Conservation (phyloP, 805 yeast species). For the Starmerella cellae region DNA sequence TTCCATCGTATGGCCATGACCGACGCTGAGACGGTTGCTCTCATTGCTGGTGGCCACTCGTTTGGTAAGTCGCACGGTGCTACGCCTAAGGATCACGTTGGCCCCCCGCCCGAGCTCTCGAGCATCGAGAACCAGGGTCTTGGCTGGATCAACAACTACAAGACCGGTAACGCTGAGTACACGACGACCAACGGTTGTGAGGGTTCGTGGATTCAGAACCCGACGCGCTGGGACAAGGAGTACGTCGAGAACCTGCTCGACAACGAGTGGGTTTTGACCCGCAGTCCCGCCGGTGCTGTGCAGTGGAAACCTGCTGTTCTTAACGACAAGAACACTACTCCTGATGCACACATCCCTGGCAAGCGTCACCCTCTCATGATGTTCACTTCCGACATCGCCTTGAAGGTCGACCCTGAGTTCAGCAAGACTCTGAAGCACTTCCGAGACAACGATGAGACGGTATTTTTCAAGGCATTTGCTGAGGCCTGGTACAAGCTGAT, state of each 20-base stretch:
- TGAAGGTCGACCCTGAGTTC: slow-evolving; percentile 17
- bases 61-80: slow-evolving; percentile 19
- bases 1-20: slow-evolving; percentile 18
- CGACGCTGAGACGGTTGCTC: slow-evolving; percentile 18
- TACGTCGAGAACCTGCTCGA: slow-evolving; percentile 13
- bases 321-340: slow-evolving; percentile 8
- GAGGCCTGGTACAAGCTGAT: slow-evolving; percentile 19
- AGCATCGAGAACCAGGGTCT: slow-evolving; percentile 16
- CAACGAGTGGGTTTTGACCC: slow-evolving; percentile 8
- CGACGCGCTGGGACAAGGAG: slow-evolving; percentile 10
- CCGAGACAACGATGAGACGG: slow-evolving; percentile 8
- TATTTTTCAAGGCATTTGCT: slow-evolving; percentile 16
- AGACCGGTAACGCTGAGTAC: slow-evolving; percentile 16
- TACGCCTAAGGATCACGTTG: slow-evolving; percentile 7
- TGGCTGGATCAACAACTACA: slow-evolving; percentile 16
- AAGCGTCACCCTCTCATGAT: slow-evolving; percentile 14
- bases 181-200: slow-evolving; percentile 17
- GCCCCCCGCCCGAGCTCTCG: slow-evolving; percentile 16
- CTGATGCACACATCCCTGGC: slow-evolving; percentile 15
- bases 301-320: slow-evolving; percentile 14
- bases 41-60: slow-evolving; percentile 19
- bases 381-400: slow-evolving; percentile 18
- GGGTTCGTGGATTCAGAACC: slow-evolving; percentile 17
- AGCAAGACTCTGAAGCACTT: slow-evolving; percentile 10
- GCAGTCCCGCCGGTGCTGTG: slow-evolving; percentile 15